Conservation (phyloP, 2,329 filamentous ascomycete species). For the Sclerotinia minor region DNA sequence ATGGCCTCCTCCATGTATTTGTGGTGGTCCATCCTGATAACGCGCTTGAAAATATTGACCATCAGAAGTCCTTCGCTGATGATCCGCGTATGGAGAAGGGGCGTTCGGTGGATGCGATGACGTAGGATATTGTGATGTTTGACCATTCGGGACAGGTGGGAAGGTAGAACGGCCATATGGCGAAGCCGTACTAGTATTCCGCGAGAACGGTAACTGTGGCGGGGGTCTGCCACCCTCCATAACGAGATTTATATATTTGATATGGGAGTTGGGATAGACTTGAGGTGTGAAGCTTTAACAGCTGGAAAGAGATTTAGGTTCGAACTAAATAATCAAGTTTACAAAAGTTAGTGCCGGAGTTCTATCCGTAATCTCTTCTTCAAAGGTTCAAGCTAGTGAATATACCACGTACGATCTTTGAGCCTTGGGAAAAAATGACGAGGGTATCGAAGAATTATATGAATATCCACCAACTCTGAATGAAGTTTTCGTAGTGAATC, state of each 20-base stretch:
- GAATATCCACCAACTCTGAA: not conserved
- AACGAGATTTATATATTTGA: constrained; percentile 22
- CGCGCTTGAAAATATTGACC: constrained; percentile 38
- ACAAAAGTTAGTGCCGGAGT: not conserved
- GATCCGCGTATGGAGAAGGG: constrained; percentile 38
- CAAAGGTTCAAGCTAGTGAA: not conserved
- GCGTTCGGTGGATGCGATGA: constrained; percentile 39
- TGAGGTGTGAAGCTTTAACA: not conserved
- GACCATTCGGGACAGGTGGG: constrained; percentile 9
- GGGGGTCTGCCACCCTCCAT: constrained; percentile 42
- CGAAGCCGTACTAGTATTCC: constrained; percentile 40
- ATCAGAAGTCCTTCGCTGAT: constrained; percentile 42
- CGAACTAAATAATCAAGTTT: not conserved
- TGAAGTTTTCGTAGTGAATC: constrained; percentile 5
- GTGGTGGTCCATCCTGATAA: constrained; percentile 35
- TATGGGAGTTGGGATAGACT: not conserved
- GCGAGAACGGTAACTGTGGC: constrained; percentile 38
- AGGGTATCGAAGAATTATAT: not conserved
- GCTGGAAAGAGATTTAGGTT: not conserved
- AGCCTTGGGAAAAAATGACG: not conserved
- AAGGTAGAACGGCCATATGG: constrained; percentile 38
- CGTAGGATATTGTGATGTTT: constrained; percentile 33
- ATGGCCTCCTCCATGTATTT: constrained; percentile 37
- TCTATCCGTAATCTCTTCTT: not conserved
- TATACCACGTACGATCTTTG: not conserved